A percentile compares a stretch with the other conserved stretches of the same genome.
phyloP scores from a whole-genome alignment of 345 rosid species.

The Syzygium aqueum region DNA sequence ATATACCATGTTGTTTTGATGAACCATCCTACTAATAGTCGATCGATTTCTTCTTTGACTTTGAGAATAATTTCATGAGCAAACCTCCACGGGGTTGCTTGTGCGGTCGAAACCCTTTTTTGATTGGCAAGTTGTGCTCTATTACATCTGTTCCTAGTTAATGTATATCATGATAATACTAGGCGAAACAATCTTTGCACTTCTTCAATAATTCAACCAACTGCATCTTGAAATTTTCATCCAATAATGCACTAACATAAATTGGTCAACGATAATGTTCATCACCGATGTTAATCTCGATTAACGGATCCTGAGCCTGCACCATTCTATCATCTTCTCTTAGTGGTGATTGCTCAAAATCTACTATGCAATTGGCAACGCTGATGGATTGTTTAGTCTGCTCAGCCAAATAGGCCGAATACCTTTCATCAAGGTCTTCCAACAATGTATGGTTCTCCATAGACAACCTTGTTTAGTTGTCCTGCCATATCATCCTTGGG shows the following conservation, averaged over 20 bases:
- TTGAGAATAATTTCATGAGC: fast-evolving
- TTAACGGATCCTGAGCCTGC: not conserved
- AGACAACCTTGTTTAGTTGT: no score
- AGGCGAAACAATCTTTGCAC: not conserved
- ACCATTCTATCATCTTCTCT: not conserved
- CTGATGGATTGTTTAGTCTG: no score
- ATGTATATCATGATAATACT: not conserved
- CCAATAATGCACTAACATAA: not conserved
- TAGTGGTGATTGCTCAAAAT: not conserved
- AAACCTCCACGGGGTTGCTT: not conserved
- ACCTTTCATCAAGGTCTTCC: not conserved
- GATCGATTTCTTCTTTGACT: not conserved
- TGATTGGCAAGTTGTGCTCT: not conserved
- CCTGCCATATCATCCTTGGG: no score
- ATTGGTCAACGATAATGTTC: not conserved
- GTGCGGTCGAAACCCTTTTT: not conserved
- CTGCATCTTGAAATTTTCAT: not conserved
- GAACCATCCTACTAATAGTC: not conserved
- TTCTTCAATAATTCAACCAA: not conserved
- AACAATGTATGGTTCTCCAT: not conserved
- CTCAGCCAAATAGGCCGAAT: no score
- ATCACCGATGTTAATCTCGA: not conserved
- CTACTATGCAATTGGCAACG: no score
- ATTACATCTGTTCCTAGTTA: not conserved
- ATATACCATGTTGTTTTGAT: not conserved